phyloP scores from a whole-genome alignment of 495 filamentous ascomycete species.

The Wilcoxina mikolae region DNA sequence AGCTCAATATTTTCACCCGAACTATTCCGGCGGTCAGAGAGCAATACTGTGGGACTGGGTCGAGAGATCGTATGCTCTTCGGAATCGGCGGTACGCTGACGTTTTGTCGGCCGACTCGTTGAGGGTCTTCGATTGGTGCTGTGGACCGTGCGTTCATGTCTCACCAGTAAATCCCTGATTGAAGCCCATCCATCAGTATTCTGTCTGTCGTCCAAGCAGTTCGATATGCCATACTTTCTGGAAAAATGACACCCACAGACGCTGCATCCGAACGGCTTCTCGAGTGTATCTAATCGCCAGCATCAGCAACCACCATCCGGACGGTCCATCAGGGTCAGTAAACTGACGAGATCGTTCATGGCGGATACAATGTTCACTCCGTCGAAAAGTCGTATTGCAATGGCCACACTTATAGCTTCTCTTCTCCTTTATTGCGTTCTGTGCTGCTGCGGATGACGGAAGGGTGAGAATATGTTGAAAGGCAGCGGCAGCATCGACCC shows the following conservation, averaged over 20 bases:
- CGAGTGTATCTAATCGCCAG: conserved; percentile 5
- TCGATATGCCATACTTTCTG: conserved; percentile 3
- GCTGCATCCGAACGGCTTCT: conserved; percentile 7
- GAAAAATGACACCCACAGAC: conserved; percentile 7
- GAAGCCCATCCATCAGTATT: neutral
- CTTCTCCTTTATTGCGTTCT: conserved; percentile 5
- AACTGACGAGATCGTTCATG: conserved; percentile 8
- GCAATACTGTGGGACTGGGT: neutral
- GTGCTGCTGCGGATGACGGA: neutral
- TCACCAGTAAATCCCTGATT: conserved; percentile 5
- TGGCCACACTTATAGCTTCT: conserved; percentile 7
- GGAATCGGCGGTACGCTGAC: neutral
- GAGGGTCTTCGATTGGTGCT: neutral
- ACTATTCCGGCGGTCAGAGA: neutral
- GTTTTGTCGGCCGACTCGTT: neutral
- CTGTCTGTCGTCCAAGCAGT: neutral
- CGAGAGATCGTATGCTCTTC: neutral
- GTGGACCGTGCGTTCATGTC: conserved; percentile 9
- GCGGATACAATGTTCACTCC: conserved; percentile 7
- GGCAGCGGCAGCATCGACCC: neutral
- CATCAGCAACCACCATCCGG: neutral
- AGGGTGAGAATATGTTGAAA: conserved; percentile 8
- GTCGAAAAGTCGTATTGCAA: conserved; percentile 5
- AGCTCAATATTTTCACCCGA: neutral
- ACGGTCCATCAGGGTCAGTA: too few species aligned